Conservation (phyloP, 2,329 filamentous ascomycete genomes). For the Claviceps africana region DNA sequence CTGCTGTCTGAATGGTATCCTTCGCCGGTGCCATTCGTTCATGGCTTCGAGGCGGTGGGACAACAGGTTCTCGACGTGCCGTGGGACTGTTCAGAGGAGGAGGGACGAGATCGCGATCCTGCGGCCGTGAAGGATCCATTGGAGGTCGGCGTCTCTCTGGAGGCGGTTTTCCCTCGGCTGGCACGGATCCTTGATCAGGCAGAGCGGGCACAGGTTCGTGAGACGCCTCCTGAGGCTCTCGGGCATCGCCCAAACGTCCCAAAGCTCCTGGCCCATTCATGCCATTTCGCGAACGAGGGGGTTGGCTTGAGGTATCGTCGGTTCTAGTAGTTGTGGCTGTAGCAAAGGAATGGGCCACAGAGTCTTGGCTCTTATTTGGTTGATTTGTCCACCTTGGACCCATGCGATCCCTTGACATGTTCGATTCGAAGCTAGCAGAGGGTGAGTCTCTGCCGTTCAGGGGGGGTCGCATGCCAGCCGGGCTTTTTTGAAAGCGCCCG, state of each 20-base stretch:
- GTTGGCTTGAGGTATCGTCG: constrained; percentile 36
- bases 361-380: constrained; percentile 45
- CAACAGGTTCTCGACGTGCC: constrained; percentile 29
- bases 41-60: constrained; percentile 37
- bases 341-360: constrained; percentile 32
- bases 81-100: constrained; percentile 41
- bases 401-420: constrained; percentile 22
- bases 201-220: constrained; percentile 5
- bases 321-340: constrained; percentile 23
- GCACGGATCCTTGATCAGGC: neutral
- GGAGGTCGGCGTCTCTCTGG: constrained; percentile 53
- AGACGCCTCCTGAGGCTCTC: constrained; percentile 8
- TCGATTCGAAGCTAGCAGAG: constrained; percentile 37
- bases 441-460: constrained; percentile 33
- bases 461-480: constrained; percentile 18
- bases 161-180: constrained; percentile 28
- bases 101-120: constrained; percentile 42
- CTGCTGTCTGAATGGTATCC: constrained; percentile 16
- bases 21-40: constrained; percentile 34
- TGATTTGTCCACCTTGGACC: constrained; percentile 33
- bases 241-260: constrained; percentile 21
- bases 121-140: constrained; percentile 45
- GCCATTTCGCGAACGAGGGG: constrained; percentile 40
- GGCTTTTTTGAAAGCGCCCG: constrained; percentile 15
- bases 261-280: constrained; percentile 25